Evolutionary conservation across 2,329 filamentous ascomycete genomes (phyloP).

Genomic region (Calonectria ilicicola): DNA sequence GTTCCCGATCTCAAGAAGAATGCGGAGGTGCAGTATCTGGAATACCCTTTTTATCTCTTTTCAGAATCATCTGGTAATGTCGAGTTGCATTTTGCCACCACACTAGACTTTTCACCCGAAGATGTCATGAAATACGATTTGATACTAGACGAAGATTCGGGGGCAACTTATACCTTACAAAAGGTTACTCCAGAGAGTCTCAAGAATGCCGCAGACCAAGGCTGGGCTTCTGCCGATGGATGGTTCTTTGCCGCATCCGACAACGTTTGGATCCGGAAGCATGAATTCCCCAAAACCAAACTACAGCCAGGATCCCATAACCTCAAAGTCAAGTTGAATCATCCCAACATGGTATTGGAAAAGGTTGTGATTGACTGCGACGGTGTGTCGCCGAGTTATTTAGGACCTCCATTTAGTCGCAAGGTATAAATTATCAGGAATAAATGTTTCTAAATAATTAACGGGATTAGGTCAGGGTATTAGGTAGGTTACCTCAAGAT

Average conservation of each 20-base stretch:
- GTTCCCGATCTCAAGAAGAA: not conserved
- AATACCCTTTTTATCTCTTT: conserved; percentile 31
- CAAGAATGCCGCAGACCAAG: conserved; percentile 26
- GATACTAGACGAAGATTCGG: not conserved
- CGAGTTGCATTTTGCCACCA: conserved; percentile 25
- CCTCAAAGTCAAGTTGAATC: conserved; percentile 6
- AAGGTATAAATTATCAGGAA: not conserved
- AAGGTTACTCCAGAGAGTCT: conserved; percentile 24
- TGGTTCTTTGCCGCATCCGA: conserved; percentile 36
- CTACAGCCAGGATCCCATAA: conserved; percentile 11
- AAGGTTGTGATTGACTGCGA: conserved; percentile 34
- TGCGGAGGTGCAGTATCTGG: not conserved
- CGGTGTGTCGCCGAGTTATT: conserved; percentile 25
- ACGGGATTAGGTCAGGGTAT: too few relatives aligned
- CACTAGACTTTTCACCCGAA: conserved; percentile 25
- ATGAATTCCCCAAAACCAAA: not conserved
- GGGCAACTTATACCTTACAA: conserved; percentile 5
- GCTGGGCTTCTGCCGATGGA: conserved; percentile 32
- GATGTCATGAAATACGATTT: conserved; percentile 27
- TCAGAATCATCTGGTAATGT: not conserved
- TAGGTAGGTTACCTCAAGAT: too few relatives aligned
- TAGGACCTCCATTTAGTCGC: conserved; percentile 25
- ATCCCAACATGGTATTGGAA: conserved; percentile 35
- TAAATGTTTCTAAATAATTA: not conserved
- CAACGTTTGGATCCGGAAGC: conserved; percentile 26